These are phyloP conservation scores for Catharanthus roseus DNA, from an alignment of 257 asterid genomes.

Conservation along the genomic window DNA sequence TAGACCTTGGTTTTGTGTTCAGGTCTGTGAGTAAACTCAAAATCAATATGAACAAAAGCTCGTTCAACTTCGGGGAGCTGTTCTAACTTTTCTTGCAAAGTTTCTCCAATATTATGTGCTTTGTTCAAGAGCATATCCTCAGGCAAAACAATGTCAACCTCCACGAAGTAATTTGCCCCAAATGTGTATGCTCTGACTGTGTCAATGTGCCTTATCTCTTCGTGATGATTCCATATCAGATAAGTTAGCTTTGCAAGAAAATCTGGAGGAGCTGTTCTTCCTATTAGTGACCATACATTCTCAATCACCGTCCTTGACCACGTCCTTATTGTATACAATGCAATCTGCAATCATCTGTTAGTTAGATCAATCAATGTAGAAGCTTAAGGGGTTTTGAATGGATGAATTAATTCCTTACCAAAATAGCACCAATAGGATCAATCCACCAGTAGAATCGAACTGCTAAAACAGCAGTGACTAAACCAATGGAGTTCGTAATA, in stretches of 20 bases:
- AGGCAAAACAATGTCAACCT: conserved; percentile 80
- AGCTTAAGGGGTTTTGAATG: too few species aligned
- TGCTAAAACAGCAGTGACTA: conserved; percentile 71
- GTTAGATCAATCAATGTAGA: too few species aligned
- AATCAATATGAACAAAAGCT: conserved; percentile 89
- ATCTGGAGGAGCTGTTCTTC: conserved; percentile 96
- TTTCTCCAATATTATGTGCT: conserved; percentile 88
- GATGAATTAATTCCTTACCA: conserved; percentile 68
- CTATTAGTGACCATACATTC: conserved; percentile 73
- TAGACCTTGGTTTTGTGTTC: conserved; percentile 57
- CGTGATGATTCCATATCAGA: conserved; percentile 82
- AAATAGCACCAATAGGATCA: conserved; percentile 83
- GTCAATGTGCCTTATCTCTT: conserved; percentile 70
- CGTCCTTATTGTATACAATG: conserved; percentile 73
- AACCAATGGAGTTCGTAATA: conserved; percentile 76
- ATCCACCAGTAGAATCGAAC: conserved; percentile 83
- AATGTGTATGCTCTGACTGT: conserved; percentile 84
- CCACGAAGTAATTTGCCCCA: conserved; percentile 89
- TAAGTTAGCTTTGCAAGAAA: conserved; percentile 70
- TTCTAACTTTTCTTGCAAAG: conserved; percentile 76
- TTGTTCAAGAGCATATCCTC: conserved; percentile 61
- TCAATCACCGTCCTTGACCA: conserved; percentile 89
- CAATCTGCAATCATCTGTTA: conserved; percentile 70
- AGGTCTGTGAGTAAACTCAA: conserved; percentile 69
- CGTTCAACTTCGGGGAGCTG: conserved; percentile 76